Conservation (phyloP, 805 yeast species). For the Phaffomyces antillensis region DNA sequence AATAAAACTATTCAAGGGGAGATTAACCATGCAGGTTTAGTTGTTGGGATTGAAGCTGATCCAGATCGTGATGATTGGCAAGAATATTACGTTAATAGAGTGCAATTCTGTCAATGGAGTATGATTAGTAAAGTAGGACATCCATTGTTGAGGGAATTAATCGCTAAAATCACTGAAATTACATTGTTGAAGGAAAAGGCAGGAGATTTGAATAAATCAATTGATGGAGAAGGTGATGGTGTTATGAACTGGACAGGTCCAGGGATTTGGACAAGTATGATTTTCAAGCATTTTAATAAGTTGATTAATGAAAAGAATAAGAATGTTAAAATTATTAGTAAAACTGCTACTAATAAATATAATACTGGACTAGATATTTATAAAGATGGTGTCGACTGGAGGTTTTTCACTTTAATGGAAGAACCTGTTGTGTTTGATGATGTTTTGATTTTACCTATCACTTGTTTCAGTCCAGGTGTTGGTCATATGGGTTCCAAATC, state of each 20-base stretch:
- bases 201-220: constrained; percentile 38
- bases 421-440: constrained; percentile 56
- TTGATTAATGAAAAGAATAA: constrained; percentile 3
- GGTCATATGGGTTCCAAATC: constrained; percentile 58
- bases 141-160: constrained; percentile 76
- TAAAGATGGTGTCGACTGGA: constrained; percentile 45
- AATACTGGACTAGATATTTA: constrained; percentile 23
- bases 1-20: constrained; percentile 20
- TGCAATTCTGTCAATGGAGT: constrained; percentile 97
- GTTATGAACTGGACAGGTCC: constrained; percentile 97
- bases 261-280: constrained; percentile 84
- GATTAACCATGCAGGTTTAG: constrained; percentile 53
- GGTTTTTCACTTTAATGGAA: constrained; percentile 51
- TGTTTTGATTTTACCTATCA: constrained; percentile 64
- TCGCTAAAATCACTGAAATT: constrained; percentile 68
- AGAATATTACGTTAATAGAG: constrained; percentile 85
- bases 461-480: constrained; percentile 61
- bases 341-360: constrained; percentile 19
- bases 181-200: constrained; percentile 50
- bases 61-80: constrained; percentile 95
- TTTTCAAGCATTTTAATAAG: constrained; percentile 74
- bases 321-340: constrained; percentile 8
- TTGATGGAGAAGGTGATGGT: constrained; percentile 67
- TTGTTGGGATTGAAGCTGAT: constrained; percentile 92
- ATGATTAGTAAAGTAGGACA: constrained; percentile 86